Base-by-base conservation (phyloP, 371 early-diverging fungal species). In the Blakeslea trispora region DNA sequence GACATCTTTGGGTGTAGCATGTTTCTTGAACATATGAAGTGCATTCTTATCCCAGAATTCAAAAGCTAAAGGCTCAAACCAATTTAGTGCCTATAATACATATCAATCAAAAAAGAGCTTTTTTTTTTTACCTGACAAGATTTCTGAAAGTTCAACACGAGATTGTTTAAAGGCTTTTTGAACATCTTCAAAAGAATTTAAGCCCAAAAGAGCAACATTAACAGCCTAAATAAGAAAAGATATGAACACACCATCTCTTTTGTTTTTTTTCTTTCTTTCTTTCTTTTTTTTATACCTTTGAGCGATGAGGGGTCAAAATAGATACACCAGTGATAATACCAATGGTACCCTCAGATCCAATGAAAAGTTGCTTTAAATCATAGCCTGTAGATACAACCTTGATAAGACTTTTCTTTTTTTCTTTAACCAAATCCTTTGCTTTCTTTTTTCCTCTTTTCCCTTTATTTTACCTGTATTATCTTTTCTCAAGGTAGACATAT, bases 21-120 rank as follows among this genome's bases (percentile, higher is more conserved):
- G 91, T 37, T 77, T 68, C 47, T 86, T 72, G 41, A 93, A 89
- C 60, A 96, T 83, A 44, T 80, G 73, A 24, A 88, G 64, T 10
- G 89, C 81, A 32, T 72, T 78, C 18, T 67, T 61, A 65, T 98
- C 99, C 91, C 93, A 97, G 62, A 97, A 98, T 73, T 98, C 99
- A 63, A 93, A 98, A 1, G 99, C 97, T 72, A 61, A 15, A 15
- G 1, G 41, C 15, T 60, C 4, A 34, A 37, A 17, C 32, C 6
- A 13, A 39, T 22, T 32, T 7, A 22, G 15, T 35, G 13, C 24
- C 35, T 19, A 45, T 45, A 9, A 43, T 13, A 4, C 40, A 7
- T 32, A 23, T 49, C 5, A n/a, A n/a, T n/a, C n/a, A n/a, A n/a
- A n/a, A n/a, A n/a, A n/a, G n/a, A n/a, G n/a, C n/a, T n/a, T n/a